phyloP scores from a whole-genome alignment of 345 rosid genomes.

The Kandelia obovata region DNA sequence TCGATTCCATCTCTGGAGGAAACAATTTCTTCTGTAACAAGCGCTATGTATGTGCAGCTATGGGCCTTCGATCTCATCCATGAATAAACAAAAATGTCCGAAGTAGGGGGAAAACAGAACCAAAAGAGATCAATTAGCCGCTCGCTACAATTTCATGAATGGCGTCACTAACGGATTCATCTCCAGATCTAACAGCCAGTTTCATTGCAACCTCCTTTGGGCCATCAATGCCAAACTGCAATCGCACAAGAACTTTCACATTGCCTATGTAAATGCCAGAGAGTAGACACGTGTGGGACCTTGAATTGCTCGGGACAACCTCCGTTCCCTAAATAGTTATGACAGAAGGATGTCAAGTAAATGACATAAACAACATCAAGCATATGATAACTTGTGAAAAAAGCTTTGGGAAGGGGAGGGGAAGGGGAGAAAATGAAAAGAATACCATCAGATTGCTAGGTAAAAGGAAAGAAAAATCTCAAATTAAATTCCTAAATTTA shows the following conservation, averaged over 20 bases:
- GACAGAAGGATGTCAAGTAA: neutral
- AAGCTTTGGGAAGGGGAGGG: too few relatives aligned
- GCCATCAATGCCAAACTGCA: constrained; percentile 83
- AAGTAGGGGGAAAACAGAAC: neutral
- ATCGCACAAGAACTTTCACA: constrained; percentile 67
- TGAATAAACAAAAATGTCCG: neutral
- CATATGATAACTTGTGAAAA: too few relatives aligned
- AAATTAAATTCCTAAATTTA: too few relatives aligned
- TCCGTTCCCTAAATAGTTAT: constrained; percentile 66
- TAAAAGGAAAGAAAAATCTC: too few relatives aligned
- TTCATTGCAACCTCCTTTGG: constrained; percentile 89
- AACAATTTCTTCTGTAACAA: constrained; percentile 15
- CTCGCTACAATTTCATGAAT: constrained; percentile 84
- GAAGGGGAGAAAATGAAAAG: too few relatives aligned
- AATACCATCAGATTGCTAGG: too few relatives aligned
- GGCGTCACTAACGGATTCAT: constrained; percentile 66
- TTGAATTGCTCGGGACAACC: constrained; percentile 72
- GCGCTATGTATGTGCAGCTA: constrained; percentile 7
- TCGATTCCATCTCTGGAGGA: constrained; percentile 3
- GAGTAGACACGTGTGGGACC: constrained; percentile 85
- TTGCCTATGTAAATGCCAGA: constrained; percentile 93
- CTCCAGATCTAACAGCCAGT: constrained; percentile 77
- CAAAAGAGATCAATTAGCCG: constrained; percentile 42
- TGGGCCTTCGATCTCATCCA: constrained; percentile 14
- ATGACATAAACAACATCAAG: neutral